Evolutionary conservation across 768 basidiomycete species (phyloP), one percentile per base, ranked within the genome.

Genomic region (Phaffia tasmanica): DNA sequence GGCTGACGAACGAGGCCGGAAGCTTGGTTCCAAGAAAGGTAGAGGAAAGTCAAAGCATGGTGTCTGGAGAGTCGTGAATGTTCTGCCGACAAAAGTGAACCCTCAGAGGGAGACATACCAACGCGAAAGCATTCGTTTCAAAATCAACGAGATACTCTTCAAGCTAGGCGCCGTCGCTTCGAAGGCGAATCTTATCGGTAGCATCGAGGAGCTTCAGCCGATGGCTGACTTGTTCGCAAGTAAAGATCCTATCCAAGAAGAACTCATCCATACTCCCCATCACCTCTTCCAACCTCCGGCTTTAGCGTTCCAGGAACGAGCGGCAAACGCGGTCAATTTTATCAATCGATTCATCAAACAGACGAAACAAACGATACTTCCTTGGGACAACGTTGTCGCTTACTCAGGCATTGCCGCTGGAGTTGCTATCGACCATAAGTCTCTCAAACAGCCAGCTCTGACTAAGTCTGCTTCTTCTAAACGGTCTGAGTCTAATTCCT

Each of bases 131-230:
- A 56, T 56, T 6, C 67, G 75, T 18, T 53, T 69, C 30, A 50
- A 68, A 9, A 69, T 72, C 55, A 74, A 71, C 50, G 59, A 71
- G 3, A 66, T 74, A 18, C 60, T 74, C 19, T 32, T 75, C 25
- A 53, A 57, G 19, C 68, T 69, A 51, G 74, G 73, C 8, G 62
- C 73, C 1, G 57, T 61, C 8, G 55, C 67, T 35, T 69, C 69
- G 21, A 72, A 71, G 1, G 70, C 68, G 8, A 54, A 18, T 1
- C 68, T 74, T 29, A 67, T 32, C 15, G 71, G 70, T 30, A 67
- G 57, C 47, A 55, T 50, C 23, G 63, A 42, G n/a, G 63, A 18
- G 5, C 56, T 48, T 42, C 35, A 35, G 5, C 21, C 47, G 27
- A 14, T 63, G 21, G 9, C 25, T 23, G 23, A 25, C 15, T 1